These are phyloP conservation scores for Exobasidium rhododendri DNA, from an alignment of 1,284 basidiomycete genomes.

Conservation along the genomic window DNA sequence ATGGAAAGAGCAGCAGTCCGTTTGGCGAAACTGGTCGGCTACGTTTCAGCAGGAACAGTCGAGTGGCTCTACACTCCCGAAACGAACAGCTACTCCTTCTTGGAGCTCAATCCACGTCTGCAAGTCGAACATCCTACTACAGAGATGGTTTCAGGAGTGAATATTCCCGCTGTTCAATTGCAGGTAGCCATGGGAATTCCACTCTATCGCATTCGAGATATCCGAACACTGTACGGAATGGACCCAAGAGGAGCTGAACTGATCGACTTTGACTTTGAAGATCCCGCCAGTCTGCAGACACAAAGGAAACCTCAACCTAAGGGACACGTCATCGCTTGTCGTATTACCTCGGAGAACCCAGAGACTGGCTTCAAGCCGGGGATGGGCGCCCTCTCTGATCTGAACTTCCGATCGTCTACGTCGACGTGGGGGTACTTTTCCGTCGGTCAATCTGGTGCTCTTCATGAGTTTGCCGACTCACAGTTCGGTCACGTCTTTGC, in stretches of 20 bases:
- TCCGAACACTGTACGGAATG: slow-evolving; percentile 86
- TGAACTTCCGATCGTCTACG: slow-evolving; percentile 98
- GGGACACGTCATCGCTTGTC: slow-evolving; percentile 97
- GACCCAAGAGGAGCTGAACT: slow-evolving; percentile 39
- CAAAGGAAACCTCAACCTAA: slow-evolving; percentile 95
- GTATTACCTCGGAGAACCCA: slow-evolving; percentile 98
- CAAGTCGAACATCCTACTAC: slow-evolving; percentile 97
- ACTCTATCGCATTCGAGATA: slow-evolving; percentile 90
- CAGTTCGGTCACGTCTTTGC: slow-evolving; percentile 97
- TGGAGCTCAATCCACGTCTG: slow-evolving; percentile 98
- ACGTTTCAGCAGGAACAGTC: slow-evolving; percentile 97
- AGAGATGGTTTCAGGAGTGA: slow-evolving; percentile 98
- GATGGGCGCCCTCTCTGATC: slow-evolving; percentile 90
- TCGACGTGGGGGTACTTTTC: slow-evolving; percentile 91
- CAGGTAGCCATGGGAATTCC: slow-evolving; percentile 99
- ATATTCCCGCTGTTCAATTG: slow-evolving; percentile 93
- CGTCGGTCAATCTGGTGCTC: slow-evolving; percentile 86
- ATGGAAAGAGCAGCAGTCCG: slow-evolving; percentile 99
- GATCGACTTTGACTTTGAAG: slow-evolving; percentile 89
- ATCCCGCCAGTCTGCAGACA: slow-evolving; percentile 77
- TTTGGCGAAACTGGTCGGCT: slow-evolving; percentile 94
- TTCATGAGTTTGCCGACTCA: slow-evolving; percentile 85
- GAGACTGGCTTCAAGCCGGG: slow-evolving; percentile 99
- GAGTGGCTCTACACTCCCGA: slow-evolving; percentile 96
- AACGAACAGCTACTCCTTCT: slow-evolving; percentile 92